Evolutionary conservation across 768 basidiomycete species (phyloP).

Genomic region (Rhodotorula sphaerocarpa): DNA sequence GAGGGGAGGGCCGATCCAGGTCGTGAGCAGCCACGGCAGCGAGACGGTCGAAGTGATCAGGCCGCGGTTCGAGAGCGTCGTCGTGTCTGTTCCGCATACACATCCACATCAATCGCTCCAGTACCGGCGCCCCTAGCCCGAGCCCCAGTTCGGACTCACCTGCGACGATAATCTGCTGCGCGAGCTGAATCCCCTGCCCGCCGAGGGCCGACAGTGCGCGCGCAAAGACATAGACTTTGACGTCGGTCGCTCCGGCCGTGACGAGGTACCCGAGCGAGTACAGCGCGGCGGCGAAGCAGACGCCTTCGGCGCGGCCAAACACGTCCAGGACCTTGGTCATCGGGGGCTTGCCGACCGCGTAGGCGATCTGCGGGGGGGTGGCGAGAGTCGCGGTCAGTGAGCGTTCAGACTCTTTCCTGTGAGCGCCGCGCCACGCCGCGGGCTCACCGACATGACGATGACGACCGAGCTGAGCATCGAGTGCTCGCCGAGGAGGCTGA

Average conservation of each 20-base stretch:
- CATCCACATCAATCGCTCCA: too few species aligned
- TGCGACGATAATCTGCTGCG: constrained; percentile 39
- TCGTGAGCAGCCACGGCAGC: constrained; percentile 38
- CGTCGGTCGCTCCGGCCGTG: constrained; percentile 24
- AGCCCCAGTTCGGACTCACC: constrained; percentile 21
- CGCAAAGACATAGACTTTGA: constrained; percentile 20
- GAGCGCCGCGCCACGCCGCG: background rate
- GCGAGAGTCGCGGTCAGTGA: background rate
- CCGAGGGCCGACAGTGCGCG: constrained; percentile 31
- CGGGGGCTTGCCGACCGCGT: constrained; percentile 38
- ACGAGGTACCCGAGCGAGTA: constrained; percentile 38
- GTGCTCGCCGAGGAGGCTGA: constrained; percentile 36
- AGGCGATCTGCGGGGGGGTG: constrained; percentile 24
- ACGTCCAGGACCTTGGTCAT: constrained; percentile 40
- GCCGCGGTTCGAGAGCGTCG: constrained; percentile 36
- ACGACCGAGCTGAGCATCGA: constrained; percentile 32
- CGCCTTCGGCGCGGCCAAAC: constrained; percentile 39
- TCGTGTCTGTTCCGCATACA: constrained; percentile 35
- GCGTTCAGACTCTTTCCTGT: too few species aligned
- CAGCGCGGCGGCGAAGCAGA: constrained; percentile 34
- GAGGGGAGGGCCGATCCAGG: constrained; percentile 37
- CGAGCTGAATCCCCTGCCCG: constrained; percentile 36
- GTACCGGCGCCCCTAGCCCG: too few species aligned
- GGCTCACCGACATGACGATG: constrained; percentile 34
- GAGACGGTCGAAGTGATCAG: constrained; percentile 38